A percentile compares a stretch with the other conserved stretches of the same genome.
These are phyloP conservation scores for Hypoxylon rickii DNA, from an alignment of 495 filamentous ascomycete genomes.

Conservation along the genomic window DNA sequence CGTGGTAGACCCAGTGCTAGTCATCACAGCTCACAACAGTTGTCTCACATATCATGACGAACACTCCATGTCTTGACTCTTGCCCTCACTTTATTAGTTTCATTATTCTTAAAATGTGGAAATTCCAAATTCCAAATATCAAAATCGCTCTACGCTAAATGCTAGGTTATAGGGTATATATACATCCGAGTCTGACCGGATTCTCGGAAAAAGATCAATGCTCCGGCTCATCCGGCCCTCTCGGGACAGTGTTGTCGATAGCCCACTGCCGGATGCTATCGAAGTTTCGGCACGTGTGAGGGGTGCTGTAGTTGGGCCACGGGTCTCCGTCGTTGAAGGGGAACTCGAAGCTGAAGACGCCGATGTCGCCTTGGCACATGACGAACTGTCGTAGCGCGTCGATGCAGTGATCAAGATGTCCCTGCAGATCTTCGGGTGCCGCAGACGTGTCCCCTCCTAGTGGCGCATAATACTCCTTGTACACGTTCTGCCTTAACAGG, in stretches of 20 bases:
- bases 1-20: no score
- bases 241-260: conserved; percentile 53
- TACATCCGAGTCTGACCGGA: neutral
- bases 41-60: conserved; percentile 12
- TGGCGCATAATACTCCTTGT: conserved; percentile 53
- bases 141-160: no score
- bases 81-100: neutral
- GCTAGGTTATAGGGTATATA: no score
- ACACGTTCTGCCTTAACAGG: conserved; percentile 52
- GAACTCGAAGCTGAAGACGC: conserved; percentile 56
- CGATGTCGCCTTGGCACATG: conserved; percentile 56
- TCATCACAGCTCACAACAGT: conserved; percentile 5
- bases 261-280: conserved; percentile 55
- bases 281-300: conserved; percentile 56
- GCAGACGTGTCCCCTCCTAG: conserved; percentile 44
- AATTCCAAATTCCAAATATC: no score
- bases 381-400: conserved; percentile 55
- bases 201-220: conserved; percentile 19
- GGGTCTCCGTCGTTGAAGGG: conserved; percentile 45
- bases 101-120: no score
- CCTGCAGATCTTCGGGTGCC: conserved; percentile 35
- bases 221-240: conserved; percentile 37
- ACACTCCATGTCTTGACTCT: neutral
- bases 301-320: conserved; percentile 55
- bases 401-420: conserved; percentile 54